These are phyloP conservation scores for Exutisphaerella laricina DNA, from an alignment of 2,329 filamentous ascomycete species.

Conservation along the genomic window DNA sequence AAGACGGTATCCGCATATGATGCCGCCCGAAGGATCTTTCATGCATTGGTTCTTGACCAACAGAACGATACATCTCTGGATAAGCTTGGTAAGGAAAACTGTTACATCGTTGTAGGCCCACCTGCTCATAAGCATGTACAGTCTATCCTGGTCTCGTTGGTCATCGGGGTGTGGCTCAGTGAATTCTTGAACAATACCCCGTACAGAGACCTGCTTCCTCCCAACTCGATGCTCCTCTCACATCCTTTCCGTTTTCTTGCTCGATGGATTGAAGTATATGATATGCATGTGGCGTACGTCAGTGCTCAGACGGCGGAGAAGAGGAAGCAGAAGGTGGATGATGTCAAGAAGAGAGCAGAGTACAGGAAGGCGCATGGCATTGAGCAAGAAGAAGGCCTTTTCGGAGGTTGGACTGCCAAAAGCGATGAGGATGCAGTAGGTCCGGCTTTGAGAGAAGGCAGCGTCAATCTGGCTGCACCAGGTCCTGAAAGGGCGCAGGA, in stretches of 20 bases:
- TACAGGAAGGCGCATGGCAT: conserved; percentile 84
- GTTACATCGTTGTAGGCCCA: not conserved
- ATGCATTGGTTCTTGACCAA: conserved; percentile 80
- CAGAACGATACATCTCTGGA: conserved; percentile 68
- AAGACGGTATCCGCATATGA: conserved; percentile 77
- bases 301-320: conserved; percentile 64
- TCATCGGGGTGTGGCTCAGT: conserved; percentile 64
- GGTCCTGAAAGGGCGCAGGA: conserved; percentile 3
- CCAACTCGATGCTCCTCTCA: conserved; percentile 60
- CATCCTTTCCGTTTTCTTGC: conserved; percentile 64
- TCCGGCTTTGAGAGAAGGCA: conserved; percentile 36
- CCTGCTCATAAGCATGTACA: conserved; percentile 26
- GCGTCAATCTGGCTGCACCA: conserved; percentile 21
- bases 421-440: conserved; percentile 32
- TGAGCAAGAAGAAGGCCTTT: conserved; percentile 50
- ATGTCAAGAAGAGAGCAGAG: conserved; percentile 78
- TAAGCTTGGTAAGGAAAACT: conserved; percentile 64
- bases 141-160: conserved; percentile 65
- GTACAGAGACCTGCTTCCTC: conserved; percentile 71
- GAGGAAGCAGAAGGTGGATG: conserved; percentile 68
- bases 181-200: conserved; percentile 77
- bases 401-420: conserved; percentile 46
- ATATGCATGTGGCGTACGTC: conserved; percentile 68
- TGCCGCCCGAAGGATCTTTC: conserved; percentile 76
- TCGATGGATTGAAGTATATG: conserved; percentile 65